These are phyloP conservation scores for Phytophthora sp. DNA, from an alignment of 352 stramenopile genomes.

Conservation along the genomic window DNA sequence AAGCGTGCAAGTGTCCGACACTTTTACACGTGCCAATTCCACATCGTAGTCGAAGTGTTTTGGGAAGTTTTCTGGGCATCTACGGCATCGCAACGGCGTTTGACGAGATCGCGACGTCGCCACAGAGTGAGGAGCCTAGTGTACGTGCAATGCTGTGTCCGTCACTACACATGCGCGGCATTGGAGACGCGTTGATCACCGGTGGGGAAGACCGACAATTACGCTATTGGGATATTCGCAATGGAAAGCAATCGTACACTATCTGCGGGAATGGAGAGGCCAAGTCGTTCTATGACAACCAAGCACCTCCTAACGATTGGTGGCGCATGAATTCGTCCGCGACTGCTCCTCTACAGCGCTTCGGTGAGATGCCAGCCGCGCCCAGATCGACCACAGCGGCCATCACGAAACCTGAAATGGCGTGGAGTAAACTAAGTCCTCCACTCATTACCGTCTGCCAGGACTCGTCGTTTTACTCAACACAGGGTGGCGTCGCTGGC, in stretches of 20 bases:
- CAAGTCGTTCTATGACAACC: slow-evolving; percentile 90
- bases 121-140: slow-evolving; percentile 77
- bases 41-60: slow-evolving; percentile 67
- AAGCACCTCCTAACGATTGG: slow-evolving; percentile 77
- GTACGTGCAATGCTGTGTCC: slow-evolving; percentile 91
- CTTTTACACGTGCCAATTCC: slow-evolving; percentile 80
- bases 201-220: slow-evolving; percentile 95
- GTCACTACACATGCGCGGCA: slow-evolving; percentile 85
- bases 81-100: slow-evolving; percentile 82
- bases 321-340: slow-evolving; percentile 76
- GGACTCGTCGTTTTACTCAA: slow-evolving; percentile 76
- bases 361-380: slow-evolving; percentile 40
- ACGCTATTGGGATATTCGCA: slow-evolving; percentile 97
- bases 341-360: slow-evolving; percentile 25
- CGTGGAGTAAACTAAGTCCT: slow-evolving; percentile 87
- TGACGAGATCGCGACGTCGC: slow-evolving; percentile 80
- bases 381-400: slow-evolving; percentile 30
- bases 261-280: slow-evolving; percentile 89
- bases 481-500: slow-evolving; percentile 50
- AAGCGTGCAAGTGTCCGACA: slow-evolving; percentile 77
- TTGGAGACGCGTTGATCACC: slow-evolving; percentile 91
- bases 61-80: slow-evolving; percentile 83
- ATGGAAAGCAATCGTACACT: slow-evolving; percentile 93
- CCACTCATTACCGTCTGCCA: slow-evolving; percentile 88
- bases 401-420: slow-evolving; percentile 83